Base-by-base conservation (phyloP, 1,284 basidiomycete species). In the Apiotrichum akiyoshidainum region DNA sequence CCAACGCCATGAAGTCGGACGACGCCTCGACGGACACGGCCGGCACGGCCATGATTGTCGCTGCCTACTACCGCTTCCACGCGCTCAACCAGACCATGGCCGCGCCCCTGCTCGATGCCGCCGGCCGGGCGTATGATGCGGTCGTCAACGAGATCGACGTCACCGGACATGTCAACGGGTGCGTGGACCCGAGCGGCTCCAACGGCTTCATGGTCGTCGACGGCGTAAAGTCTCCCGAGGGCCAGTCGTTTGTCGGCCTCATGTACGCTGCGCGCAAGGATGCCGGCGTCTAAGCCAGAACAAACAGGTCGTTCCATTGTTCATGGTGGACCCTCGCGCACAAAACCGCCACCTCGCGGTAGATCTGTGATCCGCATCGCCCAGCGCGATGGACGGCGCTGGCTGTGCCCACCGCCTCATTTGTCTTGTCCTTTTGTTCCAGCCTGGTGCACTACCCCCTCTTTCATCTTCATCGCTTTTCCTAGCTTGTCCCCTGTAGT, bases 201-300 rank as follows among this genome's bases (percentile, higher is more conserved):
- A 59, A 71, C 45, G 65, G 64, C 35, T 71, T 66, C 61, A 42
- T 65, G 16, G 66, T 70, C 37, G 49, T 53, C 14, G 40, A 53
- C 26, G 26, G 44, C 13, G 47, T 58, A 40, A 54, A 61, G n/a
- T 67, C 65, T 5, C 68, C 72, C 5, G 72, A 74, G 57, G 71
- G 62, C 8, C 72, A 74, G 59, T 61, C 56, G 13, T 68, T 71
- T 51, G 47, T 65, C n/a, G 69, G 63, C 4, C 61, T 67, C 57
- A 68, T 74, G 69, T 71, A 69, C 67, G 71, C 70, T 17, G 72
- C 72, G 13, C 63, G 70, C 52, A 65, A 64, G 5, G 66, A 64
- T 14, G 69, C 68, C 16, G 5, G 34, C 4, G 12, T 47, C 31
- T 47, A 35, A 47, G 31, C 31, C 26, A 31, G 26, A 7, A 31